Evolutionary conservation across 345 rosid species (phyloP).

Genomic region (Linum lewisii): DNA sequence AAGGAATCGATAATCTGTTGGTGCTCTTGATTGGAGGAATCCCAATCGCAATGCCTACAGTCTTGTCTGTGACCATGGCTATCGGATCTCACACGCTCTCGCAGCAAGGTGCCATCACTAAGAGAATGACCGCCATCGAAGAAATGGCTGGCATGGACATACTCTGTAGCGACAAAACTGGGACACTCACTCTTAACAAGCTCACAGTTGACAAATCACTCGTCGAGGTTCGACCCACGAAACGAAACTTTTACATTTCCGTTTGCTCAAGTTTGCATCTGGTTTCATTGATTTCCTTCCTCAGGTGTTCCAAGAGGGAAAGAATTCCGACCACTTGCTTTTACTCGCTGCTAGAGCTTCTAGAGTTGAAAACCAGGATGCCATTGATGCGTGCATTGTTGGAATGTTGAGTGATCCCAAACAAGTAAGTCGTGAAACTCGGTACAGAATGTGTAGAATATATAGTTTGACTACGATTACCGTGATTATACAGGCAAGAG

Average conservation of each 20-base stretch:
- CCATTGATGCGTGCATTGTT: slow-evolving; percentile 89
- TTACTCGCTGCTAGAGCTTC: slow-evolving; percentile 83
- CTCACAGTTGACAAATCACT: slow-evolving; percentile 78
- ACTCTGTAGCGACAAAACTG: slow-evolving; percentile 92
- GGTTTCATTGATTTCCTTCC: no score
- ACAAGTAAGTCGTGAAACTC: slow-evolving; percentile 29
- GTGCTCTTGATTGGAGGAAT: slow-evolving; percentile 97
- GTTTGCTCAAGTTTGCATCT: no score
- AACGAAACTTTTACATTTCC: no score
- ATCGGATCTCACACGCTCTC: slow-evolving; percentile 89
- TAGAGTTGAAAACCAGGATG: slow-evolving; percentile 87
- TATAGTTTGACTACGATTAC: neutral
- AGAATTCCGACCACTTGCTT: slow-evolving; percentile 44
- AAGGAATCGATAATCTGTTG: slow-evolving; percentile 84
- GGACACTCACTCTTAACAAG: slow-evolving; percentile 92
- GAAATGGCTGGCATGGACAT: slow-evolving; percentile 99
- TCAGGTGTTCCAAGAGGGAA: slow-evolving; percentile 44
- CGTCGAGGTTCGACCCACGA: slow-evolving; percentile 41
- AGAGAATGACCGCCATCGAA: slow-evolving; percentile 98
- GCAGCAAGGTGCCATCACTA: slow-evolving; percentile 92
- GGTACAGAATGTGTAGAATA: neutral
- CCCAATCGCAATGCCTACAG: slow-evolving; percentile 98
- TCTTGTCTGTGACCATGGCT: slow-evolving; percentile 95
- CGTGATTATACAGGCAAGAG: slow-evolving; percentile 55
- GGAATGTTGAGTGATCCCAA: slow-evolving; percentile 75